Conservation (phyloP, 148 eudicot genomes). For the Pharnaceum exiguum region DNA sequence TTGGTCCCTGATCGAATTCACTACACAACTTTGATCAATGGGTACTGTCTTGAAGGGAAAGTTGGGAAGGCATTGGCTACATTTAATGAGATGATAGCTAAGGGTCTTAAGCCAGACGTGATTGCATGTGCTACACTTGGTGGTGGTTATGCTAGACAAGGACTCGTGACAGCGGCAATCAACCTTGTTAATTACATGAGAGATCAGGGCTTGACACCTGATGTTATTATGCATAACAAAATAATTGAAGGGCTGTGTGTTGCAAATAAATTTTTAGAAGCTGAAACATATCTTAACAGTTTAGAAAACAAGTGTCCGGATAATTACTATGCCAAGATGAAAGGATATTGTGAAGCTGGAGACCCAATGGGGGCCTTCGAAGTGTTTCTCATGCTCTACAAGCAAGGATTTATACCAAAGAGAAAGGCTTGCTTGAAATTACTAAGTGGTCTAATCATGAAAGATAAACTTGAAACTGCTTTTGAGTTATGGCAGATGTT, state of each 20-base stretch:
- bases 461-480: constrained; percentile 37
- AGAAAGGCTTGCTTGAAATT: constrained; percentile 33
- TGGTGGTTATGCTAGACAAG: constrained; percentile 40
- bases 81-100: constrained; percentile 32
- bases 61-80: constrained; percentile 31
- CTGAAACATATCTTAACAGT: constrained; percentile 35
- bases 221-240: constrained; percentile 32
- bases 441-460: constrained; percentile 34
- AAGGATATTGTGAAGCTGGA: constrained; percentile 41
- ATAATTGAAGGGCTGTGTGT: constrained; percentile 54
- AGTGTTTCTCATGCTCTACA: constrained; percentile 22
- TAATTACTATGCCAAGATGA: constrained; percentile 44
- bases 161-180: constrained; percentile 17
- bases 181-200: constrained; percentile 39
- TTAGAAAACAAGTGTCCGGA: constrained; percentile 29
- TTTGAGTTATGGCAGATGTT: constrained; percentile 28
- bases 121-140: constrained; percentile 45
- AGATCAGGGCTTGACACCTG: constrained; percentile 35
- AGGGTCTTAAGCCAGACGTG: constrained; percentile 43
- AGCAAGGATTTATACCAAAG: constrained; percentile 26
- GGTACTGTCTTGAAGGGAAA: constrained; percentile 36
- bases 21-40: constrained; percentile 61
- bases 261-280: constrained; percentile 42
- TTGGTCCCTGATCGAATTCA: constrained; percentile 47
- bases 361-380: constrained; percentile 27